A percentile compares a stretch with the other conserved stretches of the same genome.
Evolutionary conservation across 768 basidiomycete species (phyloP).

Genomic region (Psilocybe subaeruginosa): DNA sequence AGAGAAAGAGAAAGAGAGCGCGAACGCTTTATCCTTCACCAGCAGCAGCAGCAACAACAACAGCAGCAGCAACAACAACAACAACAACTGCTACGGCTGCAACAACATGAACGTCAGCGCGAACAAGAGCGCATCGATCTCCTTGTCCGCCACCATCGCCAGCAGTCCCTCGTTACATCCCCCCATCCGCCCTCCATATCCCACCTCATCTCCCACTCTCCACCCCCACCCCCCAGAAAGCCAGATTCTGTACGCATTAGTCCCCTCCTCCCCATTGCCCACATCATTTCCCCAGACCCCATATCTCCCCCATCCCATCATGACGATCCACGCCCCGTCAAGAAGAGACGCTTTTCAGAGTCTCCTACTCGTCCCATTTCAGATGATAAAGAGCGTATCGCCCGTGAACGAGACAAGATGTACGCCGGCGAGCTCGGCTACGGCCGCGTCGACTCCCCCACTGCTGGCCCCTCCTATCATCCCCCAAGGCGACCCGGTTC

Average conservation of each 20-base stretch:
- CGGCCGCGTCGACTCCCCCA: slow-evolving; percentile 30
- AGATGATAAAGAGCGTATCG: slow-evolving; percentile 31
- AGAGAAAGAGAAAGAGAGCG: slow-evolving; percentile 10
- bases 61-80: slow-evolving; percentile 18
- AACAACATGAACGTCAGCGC: slow-evolving; percentile 4
- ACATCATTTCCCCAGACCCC: slow-evolving; percentile 18
- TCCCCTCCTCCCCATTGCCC: slow-evolving; percentile 13
- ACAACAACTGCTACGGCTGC: slow-evolving; percentile 9
- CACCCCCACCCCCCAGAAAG: slow-evolving; percentile 7
- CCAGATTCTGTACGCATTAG: slow-evolving; percentile 5
- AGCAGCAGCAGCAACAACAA: slow-evolving; percentile 1
- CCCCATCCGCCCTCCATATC: slow-evolving; percentile 25
- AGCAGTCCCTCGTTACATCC: slow-evolving; percentile 17
- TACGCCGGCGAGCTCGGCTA: slow-evolving; percentile 34
- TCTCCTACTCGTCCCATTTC: slow-evolving; percentile 32
- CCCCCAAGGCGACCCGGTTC: slow-evolving; percentile 30
- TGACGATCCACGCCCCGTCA: slow-evolving; percentile 33
- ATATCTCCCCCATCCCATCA: slow-evolving; percentile 14
- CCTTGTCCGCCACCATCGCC: slow-evolving; percentile 16
- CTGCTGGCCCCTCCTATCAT: slow-evolving; percentile 20
- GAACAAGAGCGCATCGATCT: slow-evolving; percentile 23
- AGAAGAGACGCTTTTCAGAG: slow-evolving; percentile 48
- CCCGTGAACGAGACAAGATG: slow-evolving; percentile 35
- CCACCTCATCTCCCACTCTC: slow-evolving; percentile 24
- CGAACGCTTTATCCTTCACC: not conserved